A percentile compares a stretch with the other conserved stretches of the same genome.
Evolutionary conservation across 495 filamentous ascomycete species (phyloP).

Genomic region (Aspergillus carlsbadensis): DNA sequence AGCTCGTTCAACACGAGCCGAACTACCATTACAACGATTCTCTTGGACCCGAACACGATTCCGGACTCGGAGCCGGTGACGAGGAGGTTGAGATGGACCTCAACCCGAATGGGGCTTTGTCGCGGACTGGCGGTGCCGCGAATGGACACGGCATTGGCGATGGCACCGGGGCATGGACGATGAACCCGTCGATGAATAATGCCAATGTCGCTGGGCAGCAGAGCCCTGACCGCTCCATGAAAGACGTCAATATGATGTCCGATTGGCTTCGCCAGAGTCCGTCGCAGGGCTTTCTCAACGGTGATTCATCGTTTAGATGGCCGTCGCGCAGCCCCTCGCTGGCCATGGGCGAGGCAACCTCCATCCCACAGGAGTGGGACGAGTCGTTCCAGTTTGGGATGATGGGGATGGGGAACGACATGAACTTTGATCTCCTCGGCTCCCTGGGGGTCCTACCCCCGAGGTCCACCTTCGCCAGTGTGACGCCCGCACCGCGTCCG

Average conservation of each 20-base stretch:
- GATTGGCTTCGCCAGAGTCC: constrained; percentile 6
- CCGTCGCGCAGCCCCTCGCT: constrained; percentile 1
- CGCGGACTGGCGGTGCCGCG: no score
- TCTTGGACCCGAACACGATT: no score
- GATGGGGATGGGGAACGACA: background rate
- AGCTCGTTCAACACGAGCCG: background rate
- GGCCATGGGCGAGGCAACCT: background rate
- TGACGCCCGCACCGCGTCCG: background rate
- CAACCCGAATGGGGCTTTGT: no score
- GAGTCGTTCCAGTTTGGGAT: background rate
- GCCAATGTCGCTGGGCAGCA: background rate
- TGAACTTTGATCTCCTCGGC: constrained; percentile 6
- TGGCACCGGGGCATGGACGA: background rate
- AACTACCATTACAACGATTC: background rate
- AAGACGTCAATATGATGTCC: background rate
- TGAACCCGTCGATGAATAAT: background rate
- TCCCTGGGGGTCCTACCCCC: constrained; percentile 2
- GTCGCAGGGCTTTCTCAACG: background rate
- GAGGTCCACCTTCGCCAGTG: background rate
- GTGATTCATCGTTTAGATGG: background rate
- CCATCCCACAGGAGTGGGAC: constrained; percentile 2
- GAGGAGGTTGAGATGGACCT: no score
- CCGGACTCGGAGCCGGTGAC: no score
- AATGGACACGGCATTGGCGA: background rate
- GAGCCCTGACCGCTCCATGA: background rate